Percentiles rank a stretch among this genome's conserved stretches.
These are phyloP conservation scores for Trichosanthes truncata DNA, from an alignment of 306 rosid species.

Conservation along the genomic window DNA sequence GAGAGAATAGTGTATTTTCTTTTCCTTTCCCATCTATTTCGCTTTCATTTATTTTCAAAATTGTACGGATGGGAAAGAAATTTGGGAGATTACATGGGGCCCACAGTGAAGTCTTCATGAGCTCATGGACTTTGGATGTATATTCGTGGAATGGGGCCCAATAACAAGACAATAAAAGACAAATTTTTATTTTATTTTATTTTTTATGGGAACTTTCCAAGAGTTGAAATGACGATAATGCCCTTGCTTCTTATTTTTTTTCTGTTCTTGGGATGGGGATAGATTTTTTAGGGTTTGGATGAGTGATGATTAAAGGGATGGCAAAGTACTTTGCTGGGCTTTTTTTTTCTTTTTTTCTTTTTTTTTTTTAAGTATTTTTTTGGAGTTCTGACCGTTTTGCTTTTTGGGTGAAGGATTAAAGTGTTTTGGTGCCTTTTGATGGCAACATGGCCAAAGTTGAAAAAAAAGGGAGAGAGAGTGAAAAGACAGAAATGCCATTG, in stretches of 20 bases:
- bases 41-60: not conserved
- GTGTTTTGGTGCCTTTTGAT: constrained; percentile 19
- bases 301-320: constrained; percentile 12
- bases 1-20: not conserved
- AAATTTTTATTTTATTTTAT: not conserved
- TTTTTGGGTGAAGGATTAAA: constrained; percentile 9
- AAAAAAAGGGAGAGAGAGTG: not conserved
- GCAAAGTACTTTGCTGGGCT: constrained; percentile 3
- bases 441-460: not conserved
- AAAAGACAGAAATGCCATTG: constrained; percentile 3
- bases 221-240: not conserved
- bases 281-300: not conserved
- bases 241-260: not conserved
- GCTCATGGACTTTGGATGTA: not conserved
- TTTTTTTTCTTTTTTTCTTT: not conserved
- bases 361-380: not conserved
- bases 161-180: constrained; percentile 10
- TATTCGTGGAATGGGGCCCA: not conserved
- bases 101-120: constrained; percentile 6
- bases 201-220: not conserved
- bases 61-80: not conserved
- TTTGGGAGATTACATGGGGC: constrained; percentile 1
- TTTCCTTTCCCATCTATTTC: not conserved
- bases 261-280: not conserved
- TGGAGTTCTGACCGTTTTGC: constrained; percentile 8